phyloP scores from a whole-genome alignment of 441 rosid genomes.

The Iberis amara region DNA sequence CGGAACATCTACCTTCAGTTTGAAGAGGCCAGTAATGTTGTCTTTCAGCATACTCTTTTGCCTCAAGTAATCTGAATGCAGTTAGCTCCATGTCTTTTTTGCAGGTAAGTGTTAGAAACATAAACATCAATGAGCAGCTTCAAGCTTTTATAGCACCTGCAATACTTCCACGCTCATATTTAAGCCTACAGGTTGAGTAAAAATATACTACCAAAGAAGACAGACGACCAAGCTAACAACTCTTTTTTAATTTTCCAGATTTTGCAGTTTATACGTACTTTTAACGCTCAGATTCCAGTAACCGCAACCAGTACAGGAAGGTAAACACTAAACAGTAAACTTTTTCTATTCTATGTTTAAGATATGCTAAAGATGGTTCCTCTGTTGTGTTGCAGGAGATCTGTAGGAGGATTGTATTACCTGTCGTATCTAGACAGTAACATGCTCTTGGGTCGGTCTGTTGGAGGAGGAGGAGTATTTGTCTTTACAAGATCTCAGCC shows the following conservation, averaged over 20 bases:
- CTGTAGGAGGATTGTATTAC: conserved; percentile 83
- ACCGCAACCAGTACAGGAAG: conserved; percentile 51
- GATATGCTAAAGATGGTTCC: conserved; percentile 23
- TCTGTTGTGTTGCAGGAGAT: conserved; percentile 46
- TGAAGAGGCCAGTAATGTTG: conserved; percentile 70
- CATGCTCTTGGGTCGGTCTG: conserved; percentile 85
- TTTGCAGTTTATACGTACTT: conserved; percentile 69
- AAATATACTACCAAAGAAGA: conserved; percentile 16
- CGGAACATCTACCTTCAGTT: conserved; percentile 83
- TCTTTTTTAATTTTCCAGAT: conserved; percentile 40
- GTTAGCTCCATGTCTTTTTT: conserved; percentile 10
- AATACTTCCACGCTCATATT: conserved; percentile 66
- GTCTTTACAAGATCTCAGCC: conserved; percentile 82
- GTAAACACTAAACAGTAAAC: conserved; percentile 38
- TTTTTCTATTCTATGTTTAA: neutral
- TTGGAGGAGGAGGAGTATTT: conserved; percentile 91
- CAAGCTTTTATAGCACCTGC: conserved; percentile 91
- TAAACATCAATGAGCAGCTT: conserved; percentile 68
- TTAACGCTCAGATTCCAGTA: conserved; percentile 71
- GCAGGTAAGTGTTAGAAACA: conserved; percentile 73
- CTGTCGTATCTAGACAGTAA: conserved; percentile 72
- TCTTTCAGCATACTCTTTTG: conserved; percentile 16
- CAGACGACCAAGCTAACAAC: conserved; percentile 13
- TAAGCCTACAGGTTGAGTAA: conserved; percentile 64
- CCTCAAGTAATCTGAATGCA: conserved; percentile 6